Evolutionary conservation across 2,329 filamentous ascomycete genomes (phyloP).

Genomic region (Alternaria rosae): DNA sequence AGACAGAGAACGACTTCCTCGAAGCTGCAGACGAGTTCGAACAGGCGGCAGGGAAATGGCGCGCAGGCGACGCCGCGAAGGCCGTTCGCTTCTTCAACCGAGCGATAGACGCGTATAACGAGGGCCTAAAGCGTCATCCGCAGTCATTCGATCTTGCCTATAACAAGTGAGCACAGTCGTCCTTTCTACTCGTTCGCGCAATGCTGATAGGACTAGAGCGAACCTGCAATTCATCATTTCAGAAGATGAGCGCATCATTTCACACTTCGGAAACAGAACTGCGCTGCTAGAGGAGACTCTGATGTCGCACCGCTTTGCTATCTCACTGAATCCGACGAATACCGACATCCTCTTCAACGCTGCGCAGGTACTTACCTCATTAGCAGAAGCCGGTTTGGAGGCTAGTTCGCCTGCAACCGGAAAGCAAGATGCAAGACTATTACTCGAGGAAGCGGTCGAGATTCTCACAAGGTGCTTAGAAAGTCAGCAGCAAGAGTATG

Average conservation of each 20-base stretch:
- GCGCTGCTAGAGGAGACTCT: conserved; percentile 68
- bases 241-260: conserved; percentile 69
- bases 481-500: conserved; percentile 56
- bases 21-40: conserved; percentile 73
- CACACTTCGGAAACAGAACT: conserved; percentile 63
- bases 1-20: conserved; percentile 72
- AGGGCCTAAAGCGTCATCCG: conserved; percentile 68
- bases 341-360: conserved; percentile 76
- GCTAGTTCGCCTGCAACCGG: conserved; percentile 53
- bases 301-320: conserved; percentile 68
- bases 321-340: conserved; percentile 67
- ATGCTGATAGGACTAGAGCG: conserved; percentile 58
- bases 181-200: background rate
- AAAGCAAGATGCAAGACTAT: conserved; percentile 58
- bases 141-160: conserved; percentile 74
- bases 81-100: conserved; percentile 67
- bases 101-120: conserved; percentile 71
- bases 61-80: conserved; percentile 73
- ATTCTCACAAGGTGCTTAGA: conserved; percentile 62
- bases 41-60: conserved; percentile 77
- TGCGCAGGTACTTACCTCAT: conserved; percentile 70
- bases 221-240: conserved; percentile 74
- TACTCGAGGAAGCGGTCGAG: conserved; percentile 68
- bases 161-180: conserved; percentile 66
- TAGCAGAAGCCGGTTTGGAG: conserved; percentile 68